Evolutionary conservation across 768 basidiomycete species (phyloP), one percentile per base, ranked within the genome.

Genomic region (Amanita subjunquillea): DNA sequence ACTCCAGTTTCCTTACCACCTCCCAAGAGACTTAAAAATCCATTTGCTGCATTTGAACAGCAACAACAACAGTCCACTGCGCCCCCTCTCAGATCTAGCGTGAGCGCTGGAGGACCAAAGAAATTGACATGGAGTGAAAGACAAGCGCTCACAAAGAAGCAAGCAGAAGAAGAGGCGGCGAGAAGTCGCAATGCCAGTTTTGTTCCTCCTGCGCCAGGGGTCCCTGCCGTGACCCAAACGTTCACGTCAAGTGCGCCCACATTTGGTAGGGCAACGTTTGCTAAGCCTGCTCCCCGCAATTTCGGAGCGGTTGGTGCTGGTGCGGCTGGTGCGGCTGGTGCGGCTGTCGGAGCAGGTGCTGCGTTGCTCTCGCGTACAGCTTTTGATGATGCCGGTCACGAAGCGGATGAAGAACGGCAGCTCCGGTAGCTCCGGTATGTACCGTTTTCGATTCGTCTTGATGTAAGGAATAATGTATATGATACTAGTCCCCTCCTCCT

Each of bases 111-210:
- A 20, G 79, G 75, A 0, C 54, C 72, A 1, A 89, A 89, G 72
- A 94, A 91, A 65, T 65, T 95, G 56, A 95, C 94, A 0, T 98
- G 95, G 95, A 87, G 79, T 54, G 88, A 98, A 65, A 76, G 94
- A 20, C 94, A 97, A 63, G 92, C 89, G 0, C 70, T 85, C n/a
- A 86, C 91, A 1, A 94, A 93, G 73, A 85, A 85, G 62, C 87
- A 91, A 59, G 72, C 76, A 13, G 88, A 84, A 57, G 91, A 88
- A 58, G 93, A 91, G 53, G 83, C 83, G 55, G 71, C 73, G 7
- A 70, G 69, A 43, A 90, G 87, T 60, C 80, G 72, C 41, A 69
- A 72, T 41, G 81, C 83, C 0, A 73, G 73, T 13, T 74, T 73
- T 60, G 65, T 68, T 40, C 23, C 41, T 42, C 59, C 74, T 4